A percentile compares a stretch with the other conserved stretches of the same genome.
These are phyloP conservation scores for Trypanosomatidae sp. DNA, from an alignment of 208 protist genomes.

Conservation along the genomic window DNA sequence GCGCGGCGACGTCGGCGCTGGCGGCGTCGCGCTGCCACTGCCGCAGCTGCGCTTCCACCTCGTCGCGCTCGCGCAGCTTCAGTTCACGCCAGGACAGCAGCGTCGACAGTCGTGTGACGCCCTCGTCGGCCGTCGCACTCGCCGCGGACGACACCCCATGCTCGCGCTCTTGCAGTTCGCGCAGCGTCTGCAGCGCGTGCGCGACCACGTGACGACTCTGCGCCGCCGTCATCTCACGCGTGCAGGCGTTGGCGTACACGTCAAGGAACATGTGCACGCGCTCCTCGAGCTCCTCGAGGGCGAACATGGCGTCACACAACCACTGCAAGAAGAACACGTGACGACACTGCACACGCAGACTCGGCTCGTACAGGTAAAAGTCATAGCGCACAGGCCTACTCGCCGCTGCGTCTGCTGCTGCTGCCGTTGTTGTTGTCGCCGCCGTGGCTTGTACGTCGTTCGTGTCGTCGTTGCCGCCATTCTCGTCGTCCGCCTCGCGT, in stretches of 20 bases:
- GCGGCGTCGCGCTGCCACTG: constrained; percentile 62
- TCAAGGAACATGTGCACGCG: constrained; percentile 86
- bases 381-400: constrained; percentile 19
- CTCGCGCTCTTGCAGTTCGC: constrained; percentile 15
- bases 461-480: background rate
- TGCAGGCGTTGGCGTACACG: constrained; percentile 62
- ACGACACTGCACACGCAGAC: constrained; percentile 67
- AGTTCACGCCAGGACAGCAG: constrained; percentile 55
- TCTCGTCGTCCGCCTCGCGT: constrained; percentile 2
- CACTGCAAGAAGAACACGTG: constrained; percentile 87
- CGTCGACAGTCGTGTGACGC: constrained; percentile 15
- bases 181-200: constrained; percentile 25
- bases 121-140: too few relatives aligned
- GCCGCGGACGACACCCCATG: too few relatives aligned
- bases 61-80: constrained; percentile 81
- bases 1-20: constrained; percentile 24
- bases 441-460: background rate
- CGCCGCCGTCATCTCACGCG: constrained; percentile 66
- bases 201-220: constrained; percentile 57
- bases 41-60: constrained; percentile 67
- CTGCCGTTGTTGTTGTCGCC: background rate
- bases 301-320: constrained; percentile 82
- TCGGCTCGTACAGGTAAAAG: constrained; percentile 86
- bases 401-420: background rate
- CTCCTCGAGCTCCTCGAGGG: constrained; percentile 79